These are phyloP conservation scores for Albifimbria verrucaria DNA, from an alignment of 2,329 filamentous ascomycete genomes.

Conservation along the genomic window DNA sequence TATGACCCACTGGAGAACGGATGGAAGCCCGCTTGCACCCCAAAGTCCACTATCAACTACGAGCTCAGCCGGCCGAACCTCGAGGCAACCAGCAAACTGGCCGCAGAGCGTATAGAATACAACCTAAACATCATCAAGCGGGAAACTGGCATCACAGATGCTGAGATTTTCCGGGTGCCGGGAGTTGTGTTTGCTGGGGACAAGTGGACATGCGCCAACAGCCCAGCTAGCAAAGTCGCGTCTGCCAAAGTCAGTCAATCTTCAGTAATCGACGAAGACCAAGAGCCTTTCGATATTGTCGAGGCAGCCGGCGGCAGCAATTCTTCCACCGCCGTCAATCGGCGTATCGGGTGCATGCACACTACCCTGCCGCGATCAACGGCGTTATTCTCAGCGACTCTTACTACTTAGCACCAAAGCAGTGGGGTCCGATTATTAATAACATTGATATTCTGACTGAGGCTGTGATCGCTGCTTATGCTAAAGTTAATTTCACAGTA, in stretches of 20 bases:
- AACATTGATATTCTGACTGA: constrained; percentile 15
- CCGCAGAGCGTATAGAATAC: constrained; percentile 10
- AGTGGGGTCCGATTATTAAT: constrained; percentile 17
- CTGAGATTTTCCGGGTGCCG: constrained; percentile 18
- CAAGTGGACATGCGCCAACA: not conserved
- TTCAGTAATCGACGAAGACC: not conserved
- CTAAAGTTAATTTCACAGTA: constrained; percentile 11
- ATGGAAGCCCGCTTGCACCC: constrained; percentile 8
- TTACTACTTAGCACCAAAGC: constrained; percentile 17
- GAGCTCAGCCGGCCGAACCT: constrained; percentile 10
- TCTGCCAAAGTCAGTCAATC: not conserved
- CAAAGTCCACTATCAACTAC: constrained; percentile 13
- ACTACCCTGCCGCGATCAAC: constrained; percentile 17
- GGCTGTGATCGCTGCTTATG: constrained; percentile 14
- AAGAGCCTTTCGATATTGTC: not conserved
- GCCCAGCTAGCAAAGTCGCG: not conserved
- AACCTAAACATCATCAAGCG: constrained; percentile 16
- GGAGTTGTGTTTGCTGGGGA: constrained; percentile 11
- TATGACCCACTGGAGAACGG: not conserved
- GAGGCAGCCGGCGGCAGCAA: not conserved
- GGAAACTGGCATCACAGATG: constrained; percentile 17
- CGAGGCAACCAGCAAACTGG: not conserved
- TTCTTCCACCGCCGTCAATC: not conserved
- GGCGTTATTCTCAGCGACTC: constrained; percentile 15
- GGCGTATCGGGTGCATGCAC: constrained; percentile 7